phyloP scores from a whole-genome alignment of 768 basidiomycete genomes.

The Epithele typhae region DNA sequence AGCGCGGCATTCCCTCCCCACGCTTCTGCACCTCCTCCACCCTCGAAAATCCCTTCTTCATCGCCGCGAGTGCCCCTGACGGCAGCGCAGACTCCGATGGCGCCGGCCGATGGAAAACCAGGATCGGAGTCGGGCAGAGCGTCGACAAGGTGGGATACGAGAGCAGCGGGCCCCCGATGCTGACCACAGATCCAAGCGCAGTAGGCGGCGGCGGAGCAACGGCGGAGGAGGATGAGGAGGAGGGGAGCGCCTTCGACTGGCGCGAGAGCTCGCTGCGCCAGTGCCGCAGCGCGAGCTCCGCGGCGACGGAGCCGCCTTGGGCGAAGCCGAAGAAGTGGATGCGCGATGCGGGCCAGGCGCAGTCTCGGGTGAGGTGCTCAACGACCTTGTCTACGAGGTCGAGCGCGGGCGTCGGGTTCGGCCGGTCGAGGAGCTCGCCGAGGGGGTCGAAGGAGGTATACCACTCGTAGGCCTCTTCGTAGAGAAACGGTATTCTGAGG shows the following conservation, averaged over 20 bases:
- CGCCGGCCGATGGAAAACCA: constrained; percentile 52
- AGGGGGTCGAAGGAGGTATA: constrained; percentile 77
- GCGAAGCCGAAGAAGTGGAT: constrained; percentile 88
- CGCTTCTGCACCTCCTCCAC: constrained; percentile 47
- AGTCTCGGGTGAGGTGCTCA: constrained; percentile 52
- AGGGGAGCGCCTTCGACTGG: constrained; percentile 9
- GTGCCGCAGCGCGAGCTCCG: constrained; percentile 57
- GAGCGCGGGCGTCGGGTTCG: constrained; percentile 71
- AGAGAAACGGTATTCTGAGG: constrained; percentile 70
- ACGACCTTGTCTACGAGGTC: constrained; percentile 49
- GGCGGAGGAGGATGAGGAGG: neutral
- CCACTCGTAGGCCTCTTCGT: constrained; percentile 83
- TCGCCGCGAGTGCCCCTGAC: constrained; percentile 41
- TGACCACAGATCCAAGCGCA: constrained; percentile 63
- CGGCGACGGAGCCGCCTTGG: constrained; percentile 79
- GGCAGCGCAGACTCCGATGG: constrained; percentile 43
- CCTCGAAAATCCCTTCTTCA: constrained; percentile 55
- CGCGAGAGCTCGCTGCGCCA: constrained; percentile 31
- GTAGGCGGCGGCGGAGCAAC: neutral
- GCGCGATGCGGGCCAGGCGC: constrained; percentile 59
- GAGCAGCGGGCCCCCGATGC: constrained; percentile 68
- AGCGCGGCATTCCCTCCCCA: constrained; percentile 68
- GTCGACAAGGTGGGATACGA: constrained; percentile 65
- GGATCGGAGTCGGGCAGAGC: constrained; percentile 54
- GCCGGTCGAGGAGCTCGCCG: constrained; percentile 64